Evolutionary conservation across 768 basidiomycete species (phyloP), one percentile per base, ranked within the genome.

Genomic region (Phlegmacium glaucopus): DNA sequence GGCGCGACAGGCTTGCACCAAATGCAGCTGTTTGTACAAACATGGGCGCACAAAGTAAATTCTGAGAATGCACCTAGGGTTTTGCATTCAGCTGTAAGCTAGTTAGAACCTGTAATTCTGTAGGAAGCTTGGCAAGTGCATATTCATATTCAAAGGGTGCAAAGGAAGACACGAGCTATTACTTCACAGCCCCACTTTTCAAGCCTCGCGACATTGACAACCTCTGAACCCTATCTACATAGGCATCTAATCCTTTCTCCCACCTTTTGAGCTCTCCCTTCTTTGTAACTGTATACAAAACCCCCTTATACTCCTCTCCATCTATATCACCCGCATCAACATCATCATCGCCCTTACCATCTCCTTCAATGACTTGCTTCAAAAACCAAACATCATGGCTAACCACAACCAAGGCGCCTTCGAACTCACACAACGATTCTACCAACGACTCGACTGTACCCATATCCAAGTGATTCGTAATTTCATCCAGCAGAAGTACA

Each of bases 401-500:
- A 41, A 86, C 76, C n/a, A 85, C 66, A 9, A 85, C 64, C 26
- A 86, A 57, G 1, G 76, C 82, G 1, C 85, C 84, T 22, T 62
- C 64, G 53, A 73, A 87, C 11, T 59, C 61, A 40, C 69, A 69
- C 35, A 87, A 65, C 7, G 79, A 75, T 16, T 68, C 64, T 0
- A 78, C 76, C 2, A 87, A 64, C 0, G 78, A 79, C 48, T 72
- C 63, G 27, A 85, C 78, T 3, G 82, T 85, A 18, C 76, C 72
- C 35, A 73, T 69, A 60, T 87, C 85, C 36, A 87, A 63, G 64
- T 87, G 85, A n/a, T 84, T 78, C 38, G 85, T 83, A 4, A 83
- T 78, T 59, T 87, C 85, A 52, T 80, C 77, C 17, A 80, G 63
- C 6, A 79, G 61, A 27, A 83, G 65, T 4, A 83, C 68, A 50